Evolutionary conservation across 208 protist species (phyloP).

Genomic region (Acanthamoeba healyi): DNA sequence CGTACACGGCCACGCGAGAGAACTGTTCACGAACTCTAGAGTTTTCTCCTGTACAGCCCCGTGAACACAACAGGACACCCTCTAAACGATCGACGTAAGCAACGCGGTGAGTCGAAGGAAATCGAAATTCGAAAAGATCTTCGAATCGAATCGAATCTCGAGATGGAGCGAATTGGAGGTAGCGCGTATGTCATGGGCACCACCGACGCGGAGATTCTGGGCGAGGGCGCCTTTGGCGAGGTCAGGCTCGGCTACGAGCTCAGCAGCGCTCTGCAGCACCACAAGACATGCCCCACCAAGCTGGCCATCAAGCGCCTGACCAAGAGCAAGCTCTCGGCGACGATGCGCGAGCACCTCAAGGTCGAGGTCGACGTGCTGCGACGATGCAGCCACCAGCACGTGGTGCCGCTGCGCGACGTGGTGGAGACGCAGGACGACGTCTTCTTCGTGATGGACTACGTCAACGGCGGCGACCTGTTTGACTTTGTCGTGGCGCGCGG

Average conservation of each 20-base stretch:
- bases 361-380: slow-evolving; percentile 62
- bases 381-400: not conserved
- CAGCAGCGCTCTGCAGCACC: not conserved
- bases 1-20: too few relatives aligned
- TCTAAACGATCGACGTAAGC: too few relatives aligned
- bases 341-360: slow-evolving; percentile 42
- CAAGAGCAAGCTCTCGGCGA: slow-evolving; percentile 56
- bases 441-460: slow-evolving; percentile 69
- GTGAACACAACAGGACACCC: too few relatives aligned
- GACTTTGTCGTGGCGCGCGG: slow-evolving; percentile 92
- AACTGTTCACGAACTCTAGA: too few relatives aligned
- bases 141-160: too few relatives aligned
- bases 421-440: slow-evolving; percentile 43
- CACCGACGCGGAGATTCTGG: slow-evolving; percentile 8
- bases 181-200: not conserved
- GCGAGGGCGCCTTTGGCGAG: slow-evolving; percentile 57
- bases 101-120: too few relatives aligned
- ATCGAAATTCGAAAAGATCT: not conserved
- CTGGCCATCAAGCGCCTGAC: slow-evolving; percentile 24
- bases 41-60: too few relatives aligned
- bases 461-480: slow-evolving; percentile 94
- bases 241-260: slow-evolving; percentile 17
- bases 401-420: slow-evolving; percentile 59
- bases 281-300: not conserved
- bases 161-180: not conserved